These are phyloP conservation scores for Punica granatum DNA, from an alignment of 345 rosid genomes.

Conservation along the genomic window DNA sequence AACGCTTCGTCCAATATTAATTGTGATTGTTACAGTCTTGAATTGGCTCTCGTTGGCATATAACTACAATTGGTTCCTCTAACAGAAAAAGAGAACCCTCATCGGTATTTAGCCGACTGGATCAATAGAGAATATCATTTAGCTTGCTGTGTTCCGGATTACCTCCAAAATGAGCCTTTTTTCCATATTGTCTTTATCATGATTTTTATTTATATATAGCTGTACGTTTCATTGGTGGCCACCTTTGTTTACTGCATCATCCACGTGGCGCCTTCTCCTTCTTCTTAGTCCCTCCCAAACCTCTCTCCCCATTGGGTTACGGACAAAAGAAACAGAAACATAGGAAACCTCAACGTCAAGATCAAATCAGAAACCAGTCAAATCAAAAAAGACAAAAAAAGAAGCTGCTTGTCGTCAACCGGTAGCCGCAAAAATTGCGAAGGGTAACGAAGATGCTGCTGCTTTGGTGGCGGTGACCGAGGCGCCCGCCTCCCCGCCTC, in stretches of 20 bases:
- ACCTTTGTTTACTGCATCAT: no score
- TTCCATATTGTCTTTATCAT: no score
- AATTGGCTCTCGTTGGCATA: neutral
- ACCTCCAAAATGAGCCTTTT: no score
- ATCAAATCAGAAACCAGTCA: neutral
- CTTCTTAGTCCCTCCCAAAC: neutral
- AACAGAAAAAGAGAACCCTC: neutral
- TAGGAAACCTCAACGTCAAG: neutral
- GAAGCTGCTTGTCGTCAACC: neutral
- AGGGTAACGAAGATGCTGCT: constrained; percentile 8
- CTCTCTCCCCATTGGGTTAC: neutral
- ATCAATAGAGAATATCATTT: neutral
- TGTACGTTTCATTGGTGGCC: no score
- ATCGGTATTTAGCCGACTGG: neutral
- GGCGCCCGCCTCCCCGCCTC: neutral
- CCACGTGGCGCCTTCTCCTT: neutral
- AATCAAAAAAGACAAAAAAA: neutral
- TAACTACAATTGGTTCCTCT: neutral
- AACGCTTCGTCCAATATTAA: neutral
- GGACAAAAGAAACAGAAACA: neutral
- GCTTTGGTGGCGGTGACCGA: constrained; percentile 7
- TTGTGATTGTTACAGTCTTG: neutral
- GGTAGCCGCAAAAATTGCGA: neutral
- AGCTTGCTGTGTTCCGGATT: no score
- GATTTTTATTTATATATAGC: no score